Percentiles rank a stretch among this genome's conserved stretches.
phyloP scores from a whole-genome alignment of 2,329 filamentous ascomycete species.

The Thermoascus crustaceus region DNA sequence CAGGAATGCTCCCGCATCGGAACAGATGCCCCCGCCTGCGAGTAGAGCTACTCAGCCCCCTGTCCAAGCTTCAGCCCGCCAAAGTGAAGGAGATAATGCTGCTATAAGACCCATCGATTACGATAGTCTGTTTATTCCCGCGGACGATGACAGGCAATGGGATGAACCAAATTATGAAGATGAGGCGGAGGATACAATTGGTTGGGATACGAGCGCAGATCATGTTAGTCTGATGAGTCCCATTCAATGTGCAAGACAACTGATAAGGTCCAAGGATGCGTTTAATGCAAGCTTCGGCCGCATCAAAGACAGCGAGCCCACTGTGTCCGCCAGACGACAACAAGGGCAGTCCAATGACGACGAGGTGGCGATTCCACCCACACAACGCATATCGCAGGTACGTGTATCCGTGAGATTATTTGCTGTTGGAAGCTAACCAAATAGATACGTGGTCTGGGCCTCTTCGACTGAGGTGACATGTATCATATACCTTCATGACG shows the following conservation, averaged over 20 bases:
- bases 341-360: slow-evolving; percentile 15
- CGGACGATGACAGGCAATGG: slow-evolving; percentile 54
- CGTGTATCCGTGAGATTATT: slow-evolving; percentile 5
- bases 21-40: slow-evolving; percentile 24
- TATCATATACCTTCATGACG: background rate
- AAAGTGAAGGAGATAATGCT: slow-evolving; percentile 11
- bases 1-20: slow-evolving; percentile 9
- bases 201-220: slow-evolving; percentile 52
- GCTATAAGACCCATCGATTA: slow-evolving; percentile 28
- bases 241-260: slow-evolving; percentile 2
- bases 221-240: slow-evolving; percentile 26
- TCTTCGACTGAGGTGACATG: slow-evolving; percentile 32
- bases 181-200: slow-evolving; percentile 52
- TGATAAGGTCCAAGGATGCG: slow-evolving; percentile 17
- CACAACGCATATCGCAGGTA: slow-evolving; percentile 43
- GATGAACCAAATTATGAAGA: slow-evolving; percentile 49
- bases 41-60: slow-evolving; percentile 25
- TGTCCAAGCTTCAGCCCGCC: slow-evolving; percentile 21
- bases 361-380: slow-evolving; percentile 38
- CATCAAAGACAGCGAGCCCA: slow-evolving; percentile 28
- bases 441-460: slow-evolving; percentile 28
- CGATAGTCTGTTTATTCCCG: slow-evolving; percentile 54
- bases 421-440: slow-evolving; percentile 10
- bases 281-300: slow-evolving; percentile 20
- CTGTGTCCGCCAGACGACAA: slow-evolving; percentile 9